phyloP scores from a whole-genome alignment of 495 filamentous ascomycete species.

The Tuber brumale region DNA sequence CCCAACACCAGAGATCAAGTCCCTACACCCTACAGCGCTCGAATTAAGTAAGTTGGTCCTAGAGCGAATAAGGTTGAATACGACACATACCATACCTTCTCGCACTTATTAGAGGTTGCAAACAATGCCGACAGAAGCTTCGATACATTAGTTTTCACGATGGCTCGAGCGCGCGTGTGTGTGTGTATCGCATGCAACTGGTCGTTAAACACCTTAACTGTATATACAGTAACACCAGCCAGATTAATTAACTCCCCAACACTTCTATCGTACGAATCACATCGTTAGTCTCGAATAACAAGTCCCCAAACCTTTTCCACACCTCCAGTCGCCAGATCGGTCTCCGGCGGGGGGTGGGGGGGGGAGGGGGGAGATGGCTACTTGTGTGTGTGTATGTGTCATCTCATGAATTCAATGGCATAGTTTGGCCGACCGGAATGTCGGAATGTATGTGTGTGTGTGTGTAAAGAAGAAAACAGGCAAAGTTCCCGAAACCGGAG shows the following conservation, averaged over 20 bases:
- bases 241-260: background rate
- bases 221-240: too few relatives aligned
- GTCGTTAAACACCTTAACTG: background rate
- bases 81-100: background rate
- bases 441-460: too few relatives aligned
- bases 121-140: background rate
- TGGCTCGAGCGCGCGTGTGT: too few relatives aligned
- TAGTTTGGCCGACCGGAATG: background rate
- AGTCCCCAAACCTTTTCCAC: background rate
- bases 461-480: background rate
- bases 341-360: too few relatives aligned
- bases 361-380: background rate
- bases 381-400: too few relatives aligned
- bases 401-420: background rate
- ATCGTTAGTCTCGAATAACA: background rate
- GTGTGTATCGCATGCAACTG: background rate
- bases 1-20: background rate
- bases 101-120: background rate
- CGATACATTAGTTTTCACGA: background rate
- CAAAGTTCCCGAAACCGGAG: background rate
- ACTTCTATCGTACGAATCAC: background rate
- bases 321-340: background rate
- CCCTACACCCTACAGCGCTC: background rate
- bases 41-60: background rate
- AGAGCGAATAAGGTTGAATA: background rate